These are phyloP conservation scores for Phlyctochytrium planicorne DNA, from an alignment of 192 early-diverging fungal species.

Conservation along the genomic window DNA sequence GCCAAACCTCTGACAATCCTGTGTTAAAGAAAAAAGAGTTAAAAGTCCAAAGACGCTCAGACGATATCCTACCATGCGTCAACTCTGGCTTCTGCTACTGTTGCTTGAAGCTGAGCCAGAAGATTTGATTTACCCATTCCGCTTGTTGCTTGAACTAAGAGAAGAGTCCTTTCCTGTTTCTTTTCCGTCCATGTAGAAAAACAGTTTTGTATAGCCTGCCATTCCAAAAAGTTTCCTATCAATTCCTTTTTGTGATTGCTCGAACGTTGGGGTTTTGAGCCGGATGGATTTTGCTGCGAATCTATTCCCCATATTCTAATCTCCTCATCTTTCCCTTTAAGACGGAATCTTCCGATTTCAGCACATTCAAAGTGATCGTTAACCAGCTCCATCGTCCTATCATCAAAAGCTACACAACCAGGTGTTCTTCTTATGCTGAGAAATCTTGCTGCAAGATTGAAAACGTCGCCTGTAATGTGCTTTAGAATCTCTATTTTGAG, in stretches of 20 bases:
- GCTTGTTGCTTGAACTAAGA: neutral
- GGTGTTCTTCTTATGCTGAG: neutral
- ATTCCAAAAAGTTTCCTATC: neutral
- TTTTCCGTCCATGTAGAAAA: neutral
- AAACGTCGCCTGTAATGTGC: conserved; percentile 4
- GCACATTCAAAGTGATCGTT: neutral
- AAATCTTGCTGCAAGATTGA: neutral
- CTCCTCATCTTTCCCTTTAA: neutral
- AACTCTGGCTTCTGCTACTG: neutral
- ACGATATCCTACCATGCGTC: neutral
- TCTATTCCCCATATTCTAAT: neutral
- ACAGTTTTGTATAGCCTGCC: neutral
- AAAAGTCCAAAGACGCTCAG: no score
- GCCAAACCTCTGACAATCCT: neutral
- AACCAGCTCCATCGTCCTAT: neutral
- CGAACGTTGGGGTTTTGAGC: neutral
- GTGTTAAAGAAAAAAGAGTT: neutral
- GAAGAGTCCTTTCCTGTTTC: neutral
- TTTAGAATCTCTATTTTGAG: no score
- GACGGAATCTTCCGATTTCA: neutral
- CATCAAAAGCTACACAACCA: neutral
- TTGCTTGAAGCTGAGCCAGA: neutral
- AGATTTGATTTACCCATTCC: neutral
- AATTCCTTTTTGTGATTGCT: neutral
- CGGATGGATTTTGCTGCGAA: neutral